Evolutionary conservation across 148 eudicot genomes (phyloP), one percentile per base, ranked within the genome.

Genomic region (Camellia lanceoleosa): DNA sequence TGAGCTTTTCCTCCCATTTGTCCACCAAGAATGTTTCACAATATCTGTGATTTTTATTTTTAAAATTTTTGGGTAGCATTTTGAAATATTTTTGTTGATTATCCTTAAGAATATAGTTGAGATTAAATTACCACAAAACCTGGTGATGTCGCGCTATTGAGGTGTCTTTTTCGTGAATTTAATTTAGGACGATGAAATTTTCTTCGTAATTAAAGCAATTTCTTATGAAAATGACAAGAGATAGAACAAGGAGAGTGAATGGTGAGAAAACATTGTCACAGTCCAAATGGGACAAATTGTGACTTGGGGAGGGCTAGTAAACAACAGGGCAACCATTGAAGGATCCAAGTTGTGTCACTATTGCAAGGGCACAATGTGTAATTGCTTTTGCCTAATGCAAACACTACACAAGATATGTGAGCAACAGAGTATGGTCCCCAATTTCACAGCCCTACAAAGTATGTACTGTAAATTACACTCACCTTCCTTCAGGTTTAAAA

Each of bases 161-260:
- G 23, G 38, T 60, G 43, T 76, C 78, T 19, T 41, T n/a, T 19
- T 42, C 58, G 4, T 8, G 6, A 19, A 59, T 70, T 46, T 55
- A 68, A 58, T 75, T 15, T 20, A 44, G 55, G 38, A n/a, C 8
- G 11, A 11, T 23, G n/a, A 11, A 16, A 44, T 71, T 58, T 8
- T 68, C 38, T 43, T 61, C 56, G 12, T 42, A 55, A 11, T 4
- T 49, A 13, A 2, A 9, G 49, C 16, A 71, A 79, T 14, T 71
- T 15, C 42, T 60, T 71, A 59, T 30, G 61, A 20, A 70, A 41
- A 19, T 70, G 76, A 70, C 75, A 47, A 19, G 65, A 23, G 54
- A 68, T 70, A 58, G 75, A 60, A 79, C 82, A 71, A 61, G 76
- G 82, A 60, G 16, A 54, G 56, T 14, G 55, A 41, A 78, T 2